phyloP scores from a whole-genome alignment of 495 filamentous ascomycete genomes.

The Jackrogersella minutella region DNA sequence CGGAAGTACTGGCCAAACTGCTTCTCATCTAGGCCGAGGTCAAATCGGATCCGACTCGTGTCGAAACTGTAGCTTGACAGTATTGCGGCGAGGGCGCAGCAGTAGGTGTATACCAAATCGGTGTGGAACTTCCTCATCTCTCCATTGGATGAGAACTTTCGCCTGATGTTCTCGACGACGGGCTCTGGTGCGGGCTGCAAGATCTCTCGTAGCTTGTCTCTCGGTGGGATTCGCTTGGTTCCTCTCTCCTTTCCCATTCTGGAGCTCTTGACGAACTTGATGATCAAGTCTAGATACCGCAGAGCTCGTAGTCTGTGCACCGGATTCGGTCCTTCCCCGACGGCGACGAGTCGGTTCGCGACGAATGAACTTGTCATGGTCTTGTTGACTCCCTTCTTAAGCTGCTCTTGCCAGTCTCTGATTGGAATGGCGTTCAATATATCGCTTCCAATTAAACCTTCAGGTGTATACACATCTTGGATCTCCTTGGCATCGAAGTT shows the following conservation, averaged over 20 bases:
- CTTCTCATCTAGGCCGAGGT: conserved; percentile 76
- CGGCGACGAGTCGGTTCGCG: conserved; percentile 63
- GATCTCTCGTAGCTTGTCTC: conserved; percentile 58
- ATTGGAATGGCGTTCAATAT: conserved; percentile 68
- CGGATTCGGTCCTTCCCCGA: conserved; percentile 65
- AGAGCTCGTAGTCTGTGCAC: conserved; percentile 67
- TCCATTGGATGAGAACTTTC: conserved; percentile 72
- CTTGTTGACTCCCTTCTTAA: conserved; percentile 63
- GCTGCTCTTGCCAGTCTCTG: conserved; percentile 76
- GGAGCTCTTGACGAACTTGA: conserved; percentile 63
- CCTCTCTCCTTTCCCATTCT: conserved; percentile 51
- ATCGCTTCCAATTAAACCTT: conserved; percentile 70
- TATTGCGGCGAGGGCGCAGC: conserved; percentile 71
- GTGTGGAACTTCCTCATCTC: conserved; percentile 67
- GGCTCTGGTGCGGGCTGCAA: conserved; percentile 63
- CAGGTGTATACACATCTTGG: conserved; percentile 82
- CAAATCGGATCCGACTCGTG: conserved; percentile 75
- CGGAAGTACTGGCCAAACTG: conserved; percentile 73
- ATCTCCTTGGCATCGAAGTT: conserved; percentile 75
- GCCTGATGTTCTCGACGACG: conserved; percentile 71
- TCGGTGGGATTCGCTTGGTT: conserved; percentile 51
- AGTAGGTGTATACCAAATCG: conserved; percentile 71
- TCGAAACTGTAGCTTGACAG: conserved; percentile 83
- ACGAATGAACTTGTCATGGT: conserved; percentile 72
- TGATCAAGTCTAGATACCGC: conserved; percentile 69